Base-by-base conservation (phyloP, 2,329 filamentous ascomycete species). In the Plectosphaerella plurivora region DNA sequence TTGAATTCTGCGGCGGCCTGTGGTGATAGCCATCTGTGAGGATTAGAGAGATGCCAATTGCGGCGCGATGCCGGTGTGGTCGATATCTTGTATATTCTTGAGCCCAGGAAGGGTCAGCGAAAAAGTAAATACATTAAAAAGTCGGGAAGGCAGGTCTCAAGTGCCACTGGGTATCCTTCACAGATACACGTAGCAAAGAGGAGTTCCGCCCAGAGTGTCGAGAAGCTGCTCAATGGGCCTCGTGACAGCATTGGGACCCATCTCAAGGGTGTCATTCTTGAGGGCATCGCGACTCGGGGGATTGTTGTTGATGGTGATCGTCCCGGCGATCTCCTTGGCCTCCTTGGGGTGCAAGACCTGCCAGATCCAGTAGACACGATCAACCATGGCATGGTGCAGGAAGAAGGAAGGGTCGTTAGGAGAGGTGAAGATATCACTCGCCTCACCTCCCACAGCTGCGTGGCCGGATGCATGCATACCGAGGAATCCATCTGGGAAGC, bases 161-260 rank as follows among this genome's bases (percentile, higher is more conserved):
- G 11, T 33, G 28, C 28, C 28, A 3, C 7, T 22, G 22, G 9
- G 28, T 33, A 33, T 33, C 28, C 28, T 33, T 33, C 28, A 33
- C 28, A 33, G 7, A 15, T 65, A 69, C 37, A 68, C 35, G 46
- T 70, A 70, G 49, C 68, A 70, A 45, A 69, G 68, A 3, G 65
- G 67, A 9, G 60, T 51, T 6, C 66, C 66, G 18, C 60, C 59
- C 2, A 67, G 47, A 1, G 66, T 68, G 52, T 61, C 67, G 57
- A 69, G 55, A 4, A 67, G 53, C 18, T 65, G 63, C 50, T 61
- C 60, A 48, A 70, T 73, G 45, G 64, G 56, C 16, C 51, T 50
- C 39, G 53, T 49, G 15, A 56, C 42, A 4, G 57, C 64, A 25
- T 59, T 57, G 39, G 57, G 62, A 5, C 62, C 63, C 44, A 67